Evolutionary conservation across 2,329 filamentous ascomycete genomes (phyloP), one percentile per base, ranked within the genome.

Genomic region (Epichloe amarillans): DNA sequence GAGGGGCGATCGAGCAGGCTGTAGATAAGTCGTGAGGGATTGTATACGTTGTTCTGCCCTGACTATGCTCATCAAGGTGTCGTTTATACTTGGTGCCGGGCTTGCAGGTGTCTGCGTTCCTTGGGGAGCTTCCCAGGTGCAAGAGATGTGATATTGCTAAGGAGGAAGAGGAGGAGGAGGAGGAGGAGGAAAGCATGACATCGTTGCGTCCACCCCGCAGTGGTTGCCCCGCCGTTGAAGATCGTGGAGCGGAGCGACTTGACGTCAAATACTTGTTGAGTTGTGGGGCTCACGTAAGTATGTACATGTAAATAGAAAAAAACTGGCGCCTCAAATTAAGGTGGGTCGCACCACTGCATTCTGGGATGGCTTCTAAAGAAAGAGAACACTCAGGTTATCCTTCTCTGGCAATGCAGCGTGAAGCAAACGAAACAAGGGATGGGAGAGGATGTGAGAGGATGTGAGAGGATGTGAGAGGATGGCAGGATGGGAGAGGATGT

Each of bases 31-130:
- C 37, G 55, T 55, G 17, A 64, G 48, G 14, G 54, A 56, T 53
- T 53, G 56, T 17, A 63, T 58, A 26, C 59, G 60, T 47, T 58
- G 59, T 5, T 51, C 49, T 19, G 60, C 59, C 57, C 60, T 58
- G 50, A 50, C 36, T 50, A 53, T 40, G 52, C 52, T 63, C 62
- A 63, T 64, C 42, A 50, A 48, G 47, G 50, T 41, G 38, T 17
- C 5, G 17, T 37, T 12, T 15, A 11, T 23, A 38, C 15, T 26
- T 14, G 43, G 45, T n/a, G 36, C 36, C 21, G n/a, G 40, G n/a
- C 12, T 17, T 42, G 37, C 12, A 43, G 33, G 14, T 43, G 47
- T 8, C n/a, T 38, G 19, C 12, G 30, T 35, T 37, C 15, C 4
- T 5, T 8, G 26, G 26, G 12, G 11, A 49, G 19, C 47, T 8